Percentiles rank a stretch among this genome's conserved stretches.
Conservation (phyloP, 1,284 basidiomycete species). For the Ceratobasidium sp. region DNA sequence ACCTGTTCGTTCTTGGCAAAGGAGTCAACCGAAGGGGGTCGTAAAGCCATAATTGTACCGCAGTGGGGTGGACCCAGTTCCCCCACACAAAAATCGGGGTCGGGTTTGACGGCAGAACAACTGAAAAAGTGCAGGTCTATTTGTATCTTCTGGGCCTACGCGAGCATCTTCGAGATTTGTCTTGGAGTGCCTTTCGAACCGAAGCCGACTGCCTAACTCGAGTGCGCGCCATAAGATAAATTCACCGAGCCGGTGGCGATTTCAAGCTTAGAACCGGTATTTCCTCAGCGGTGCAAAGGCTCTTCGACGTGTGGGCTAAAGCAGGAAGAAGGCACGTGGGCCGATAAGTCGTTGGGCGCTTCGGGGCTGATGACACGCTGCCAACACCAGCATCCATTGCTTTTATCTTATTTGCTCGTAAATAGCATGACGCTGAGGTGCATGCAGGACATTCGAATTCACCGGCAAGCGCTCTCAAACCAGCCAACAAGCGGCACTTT, state of each 20-base stretch:
- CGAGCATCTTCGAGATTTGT: background rate
- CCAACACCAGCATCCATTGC: background rate
- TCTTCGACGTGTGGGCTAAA: background rate
- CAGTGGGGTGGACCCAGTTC: background rate
- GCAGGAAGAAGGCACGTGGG: background rate
- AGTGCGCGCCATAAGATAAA: background rate
- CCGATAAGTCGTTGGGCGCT: too few species aligned
- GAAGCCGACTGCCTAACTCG: constrained; percentile 1
- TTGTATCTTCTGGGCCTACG: constrained; percentile 22
- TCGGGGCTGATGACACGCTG: background rate
- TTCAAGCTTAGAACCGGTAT: constrained; percentile 12
- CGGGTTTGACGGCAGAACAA: background rate
- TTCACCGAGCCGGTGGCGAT: constrained; percentile 1
- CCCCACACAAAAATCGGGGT: constrained; percentile 25
- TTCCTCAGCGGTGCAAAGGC: background rate
- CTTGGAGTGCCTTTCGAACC: background rate
- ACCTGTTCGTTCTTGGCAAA: constrained; percentile 28
- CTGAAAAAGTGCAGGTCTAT: constrained; percentile 2
- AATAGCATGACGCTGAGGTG: too few species aligned
- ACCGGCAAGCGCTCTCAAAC: background rate
- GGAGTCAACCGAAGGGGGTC: constrained; percentile 19
- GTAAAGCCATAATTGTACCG: constrained; percentile 15
- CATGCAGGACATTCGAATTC: background rate
- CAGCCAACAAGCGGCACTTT: background rate
- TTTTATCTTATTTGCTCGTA: too few species aligned